phyloP scores from a whole-genome alignment of 2,329 filamentous ascomycete genomes.

The Emmonsia crescens region DNA sequence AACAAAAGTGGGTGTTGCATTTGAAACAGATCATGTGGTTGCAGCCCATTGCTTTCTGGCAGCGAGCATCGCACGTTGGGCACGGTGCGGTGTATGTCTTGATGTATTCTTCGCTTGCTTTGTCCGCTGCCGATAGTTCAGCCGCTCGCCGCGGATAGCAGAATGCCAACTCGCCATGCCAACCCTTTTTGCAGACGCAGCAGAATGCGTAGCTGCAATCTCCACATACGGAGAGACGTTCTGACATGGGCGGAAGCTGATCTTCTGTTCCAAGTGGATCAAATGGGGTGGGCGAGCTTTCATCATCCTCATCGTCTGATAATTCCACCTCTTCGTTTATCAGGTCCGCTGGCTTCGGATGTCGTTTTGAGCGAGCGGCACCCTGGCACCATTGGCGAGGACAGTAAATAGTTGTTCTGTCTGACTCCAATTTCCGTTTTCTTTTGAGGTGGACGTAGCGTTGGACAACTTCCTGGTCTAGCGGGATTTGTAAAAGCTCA shows the following conservation, averaged over 20 bases:
- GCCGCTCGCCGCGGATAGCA: conserved; percentile 51
- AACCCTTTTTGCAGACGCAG: conserved; percentile 60
- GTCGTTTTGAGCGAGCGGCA: conserved; percentile 64
- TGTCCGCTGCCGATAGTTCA: conserved; percentile 73
- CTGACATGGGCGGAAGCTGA: conserved; percentile 40
- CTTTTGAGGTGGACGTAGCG: conserved; percentile 85
- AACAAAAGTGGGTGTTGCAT: conserved; percentile 89
- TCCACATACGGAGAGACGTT: conserved; percentile 73
- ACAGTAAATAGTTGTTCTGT: conserved; percentile 87
- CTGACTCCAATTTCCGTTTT: conserved; percentile 82
- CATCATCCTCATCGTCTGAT: conserved; percentile 44
- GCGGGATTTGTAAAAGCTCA: conserved; percentile 68
- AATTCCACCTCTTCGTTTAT: conserved; percentile 36
- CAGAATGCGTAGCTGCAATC: conserved; percentile 89
- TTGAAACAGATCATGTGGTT: conserved; percentile 94
- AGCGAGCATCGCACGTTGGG: conserved; percentile 73
- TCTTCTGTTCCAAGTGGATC: conserved; percentile 37
- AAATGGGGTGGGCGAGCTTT: conserved; percentile 22
- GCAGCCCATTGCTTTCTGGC: conserved; percentile 86
- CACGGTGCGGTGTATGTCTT: conserved; percentile 72
- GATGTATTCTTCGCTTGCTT: conserved; percentile 77
- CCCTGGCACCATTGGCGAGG: conserved; percentile 88
- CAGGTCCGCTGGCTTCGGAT: conserved; percentile 59
- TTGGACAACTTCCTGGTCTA: conserved; percentile 61
- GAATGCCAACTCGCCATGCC: conserved; percentile 84